Evolutionary conservation across 768 basidiomycete species (phyloP).

Genomic region (Lactarius psammicola): DNA sequence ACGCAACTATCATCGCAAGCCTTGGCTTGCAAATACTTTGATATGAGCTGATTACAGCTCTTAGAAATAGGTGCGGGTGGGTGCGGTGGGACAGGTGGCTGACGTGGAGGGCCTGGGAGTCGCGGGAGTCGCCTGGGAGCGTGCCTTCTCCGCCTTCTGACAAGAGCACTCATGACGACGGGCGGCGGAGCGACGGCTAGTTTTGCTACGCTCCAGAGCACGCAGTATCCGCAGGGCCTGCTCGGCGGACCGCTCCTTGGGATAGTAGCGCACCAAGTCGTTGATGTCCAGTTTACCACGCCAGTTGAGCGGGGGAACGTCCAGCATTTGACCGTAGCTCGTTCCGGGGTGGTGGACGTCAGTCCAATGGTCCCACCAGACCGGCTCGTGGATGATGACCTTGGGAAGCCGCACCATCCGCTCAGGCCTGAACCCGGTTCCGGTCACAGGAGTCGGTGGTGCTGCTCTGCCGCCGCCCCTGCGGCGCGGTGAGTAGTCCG

Average conservation of each 20-base stretch:
- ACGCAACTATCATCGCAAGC: conserved; percentile 14
- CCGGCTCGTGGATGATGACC: conserved; percentile 3
- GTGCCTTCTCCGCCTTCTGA: background rate
- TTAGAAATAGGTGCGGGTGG: background rate
- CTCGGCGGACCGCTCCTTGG: conserved; percentile 1
- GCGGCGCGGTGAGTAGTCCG: background rate
- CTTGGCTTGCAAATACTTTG: background rate
- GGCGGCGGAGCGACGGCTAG: background rate
- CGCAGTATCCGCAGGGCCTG: background rate
- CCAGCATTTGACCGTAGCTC: background rate
- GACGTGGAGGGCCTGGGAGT: background rate
- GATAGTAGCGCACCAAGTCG: conserved; percentile 10
- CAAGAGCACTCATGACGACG: conserved; percentile 3
- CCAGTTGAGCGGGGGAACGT: conserved; percentile 1
- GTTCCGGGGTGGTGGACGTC: conserved; percentile 8
- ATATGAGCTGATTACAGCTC: background rate
- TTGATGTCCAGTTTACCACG: conserved; percentile 2
- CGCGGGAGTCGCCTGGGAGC: background rate
- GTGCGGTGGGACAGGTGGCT: background rate
- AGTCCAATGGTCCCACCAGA: conserved; percentile 5
- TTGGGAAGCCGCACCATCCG: background rate
- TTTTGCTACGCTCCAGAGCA: background rate
- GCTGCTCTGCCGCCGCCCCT: background rate
- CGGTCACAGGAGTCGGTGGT: background rate
- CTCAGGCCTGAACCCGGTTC: background rate